Percentiles rank a stretch among this genome's conserved stretches.
Conservation (phyloP, 2,329 filamentous ascomycete genomes). For the Zymoseptoria passerinii region DNA sequence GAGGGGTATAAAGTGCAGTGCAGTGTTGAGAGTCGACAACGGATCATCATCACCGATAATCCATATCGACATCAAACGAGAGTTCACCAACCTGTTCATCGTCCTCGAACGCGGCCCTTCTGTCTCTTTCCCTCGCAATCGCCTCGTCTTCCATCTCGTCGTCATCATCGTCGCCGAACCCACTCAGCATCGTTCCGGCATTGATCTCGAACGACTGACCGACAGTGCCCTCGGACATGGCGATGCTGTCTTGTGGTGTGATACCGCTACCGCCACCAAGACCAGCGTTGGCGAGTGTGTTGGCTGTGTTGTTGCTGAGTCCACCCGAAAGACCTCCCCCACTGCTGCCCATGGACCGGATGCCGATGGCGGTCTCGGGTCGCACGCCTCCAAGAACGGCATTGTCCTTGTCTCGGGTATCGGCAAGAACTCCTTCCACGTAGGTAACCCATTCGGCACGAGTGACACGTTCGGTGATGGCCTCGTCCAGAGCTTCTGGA, state of each 20-base stretch:
- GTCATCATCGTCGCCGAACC: slow-evolving; percentile 93
- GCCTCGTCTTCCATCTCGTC: slow-evolving; percentile 69
- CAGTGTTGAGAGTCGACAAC: slow-evolving; percentile 2
- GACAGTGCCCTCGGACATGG: slow-evolving; percentile 27
- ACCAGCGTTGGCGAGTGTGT: slow-evolving; percentile 69
- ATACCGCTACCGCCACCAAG: slow-evolving; percentile 50
- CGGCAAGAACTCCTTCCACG: slow-evolving; percentile 83
- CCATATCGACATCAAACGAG: slow-evolving; percentile 55
- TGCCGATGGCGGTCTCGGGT: slow-evolving; percentile 78
- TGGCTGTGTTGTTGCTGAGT: slow-evolving; percentile 40
- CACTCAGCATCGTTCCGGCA: slow-evolving; percentile 49
- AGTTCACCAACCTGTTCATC: slow-evolving; percentile 60
- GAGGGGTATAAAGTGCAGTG: slow-evolving; percentile 1
- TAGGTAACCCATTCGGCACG: slow-evolving; percentile 89
- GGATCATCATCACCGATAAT: slow-evolving; percentile 42
- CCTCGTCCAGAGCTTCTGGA: slow-evolving; percentile 73
- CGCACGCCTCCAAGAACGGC: slow-evolving; percentile 94
- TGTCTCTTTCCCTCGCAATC: slow-evolving; percentile 11
- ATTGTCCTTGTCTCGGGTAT: slow-evolving; percentile 92
- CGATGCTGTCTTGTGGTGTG: slow-evolving; percentile 26
- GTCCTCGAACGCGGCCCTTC: slow-evolving; percentile 35
- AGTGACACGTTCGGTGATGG: slow-evolving; percentile 80
- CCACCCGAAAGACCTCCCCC: slow-evolving; percentile 38
- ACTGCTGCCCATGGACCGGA: slow-evolving; percentile 43
- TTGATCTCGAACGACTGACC: slow-evolving; percentile 30